These are phyloP conservation scores for Pseudogymnoascus sp. DNA, from an alignment of 2,329 filamentous ascomycete genomes.

Conservation along the genomic window DNA sequence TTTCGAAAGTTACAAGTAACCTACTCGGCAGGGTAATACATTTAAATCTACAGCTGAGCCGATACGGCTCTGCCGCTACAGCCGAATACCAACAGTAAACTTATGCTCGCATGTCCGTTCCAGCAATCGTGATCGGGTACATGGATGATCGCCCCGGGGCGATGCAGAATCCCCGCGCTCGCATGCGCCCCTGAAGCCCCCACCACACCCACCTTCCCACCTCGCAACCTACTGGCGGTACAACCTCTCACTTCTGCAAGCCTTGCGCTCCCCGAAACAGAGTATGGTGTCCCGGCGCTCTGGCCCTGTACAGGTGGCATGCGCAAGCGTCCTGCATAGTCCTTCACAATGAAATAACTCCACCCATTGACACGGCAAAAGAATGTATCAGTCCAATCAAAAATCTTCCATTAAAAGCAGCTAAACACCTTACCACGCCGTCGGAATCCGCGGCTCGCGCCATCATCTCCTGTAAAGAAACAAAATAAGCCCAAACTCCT, in stretches of 20 bases:
- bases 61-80: neutral
- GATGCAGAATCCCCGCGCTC: neutral
- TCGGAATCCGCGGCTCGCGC: constrained; percentile 1
- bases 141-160: neutral
- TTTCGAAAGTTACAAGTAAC: neutral
- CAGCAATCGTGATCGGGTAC: neutral
- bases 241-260: neutral
- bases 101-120: neutral
- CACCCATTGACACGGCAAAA: neutral
- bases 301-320: neutral
- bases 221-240: neutral
- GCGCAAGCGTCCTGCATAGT: neutral
- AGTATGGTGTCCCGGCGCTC: neutral
- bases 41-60: neutral
- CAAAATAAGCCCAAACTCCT: neutral
- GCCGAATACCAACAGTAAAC: neutral
- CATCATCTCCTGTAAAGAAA: neutral
- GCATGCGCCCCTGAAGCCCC: neutral
- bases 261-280: neutral
- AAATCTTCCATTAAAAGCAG: neutral
- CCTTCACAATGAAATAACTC: neutral
- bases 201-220: neutral
- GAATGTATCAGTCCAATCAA: neutral
- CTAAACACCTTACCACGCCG: neutral
- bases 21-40: neutral